phyloP scores from a whole-genome alignment of 2,329 filamentous ascomycete species.

The Teratosphaeria viscida region DNA sequence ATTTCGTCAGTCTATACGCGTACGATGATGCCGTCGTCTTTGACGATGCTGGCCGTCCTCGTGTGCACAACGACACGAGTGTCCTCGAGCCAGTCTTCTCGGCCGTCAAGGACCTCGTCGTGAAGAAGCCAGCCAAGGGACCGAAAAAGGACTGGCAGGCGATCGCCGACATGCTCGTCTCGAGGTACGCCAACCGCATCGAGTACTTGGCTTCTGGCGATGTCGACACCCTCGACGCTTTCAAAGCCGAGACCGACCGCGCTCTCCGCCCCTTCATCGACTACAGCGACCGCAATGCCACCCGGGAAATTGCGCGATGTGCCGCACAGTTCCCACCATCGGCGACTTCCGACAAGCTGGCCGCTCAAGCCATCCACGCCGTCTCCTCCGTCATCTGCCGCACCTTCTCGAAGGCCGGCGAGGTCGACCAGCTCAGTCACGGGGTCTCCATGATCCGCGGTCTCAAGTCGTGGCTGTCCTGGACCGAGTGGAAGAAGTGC shows the following conservation, averaged over 20 bases:
- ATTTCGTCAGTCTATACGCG: conserved; percentile 39
- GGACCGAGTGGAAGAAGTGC: conserved; percentile 52
- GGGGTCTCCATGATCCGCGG: conserved; percentile 26
- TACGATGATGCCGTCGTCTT: conserved; percentile 29
- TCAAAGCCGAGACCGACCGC: conserved; percentile 19
- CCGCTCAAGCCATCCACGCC: conserved; percentile 17
- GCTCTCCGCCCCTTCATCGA: conserved; percentile 31
- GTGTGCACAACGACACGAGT: conserved; percentile 28
- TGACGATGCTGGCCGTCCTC: conserved; percentile 25
- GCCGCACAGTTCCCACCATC: conserved; percentile 32
- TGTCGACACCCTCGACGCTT: conserved; percentile 10
- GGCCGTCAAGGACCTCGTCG: conserved; percentile 37
- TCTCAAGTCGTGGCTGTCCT: conserved; percentile 44
- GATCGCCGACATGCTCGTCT: conserved; percentile 54
- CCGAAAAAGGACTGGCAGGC: conserved; percentile 51
- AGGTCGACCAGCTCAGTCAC: conserved; percentile 7
- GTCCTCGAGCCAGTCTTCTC: conserved; percentile 29
- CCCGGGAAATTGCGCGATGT: conserved; percentile 38
- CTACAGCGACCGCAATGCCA: conserved; percentile 25
- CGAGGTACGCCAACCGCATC: conserved; percentile 50
- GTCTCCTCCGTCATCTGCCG: conserved; percentile 26
- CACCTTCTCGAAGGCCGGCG: conserved; percentile 19
- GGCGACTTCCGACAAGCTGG: conserved; percentile 2
- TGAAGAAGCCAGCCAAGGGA: conserved; percentile 19
- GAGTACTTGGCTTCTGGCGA: conserved; percentile 22